Conservation (phyloP, 176 grass and related monocot genomes). For the Carex kokanica region DNA sequence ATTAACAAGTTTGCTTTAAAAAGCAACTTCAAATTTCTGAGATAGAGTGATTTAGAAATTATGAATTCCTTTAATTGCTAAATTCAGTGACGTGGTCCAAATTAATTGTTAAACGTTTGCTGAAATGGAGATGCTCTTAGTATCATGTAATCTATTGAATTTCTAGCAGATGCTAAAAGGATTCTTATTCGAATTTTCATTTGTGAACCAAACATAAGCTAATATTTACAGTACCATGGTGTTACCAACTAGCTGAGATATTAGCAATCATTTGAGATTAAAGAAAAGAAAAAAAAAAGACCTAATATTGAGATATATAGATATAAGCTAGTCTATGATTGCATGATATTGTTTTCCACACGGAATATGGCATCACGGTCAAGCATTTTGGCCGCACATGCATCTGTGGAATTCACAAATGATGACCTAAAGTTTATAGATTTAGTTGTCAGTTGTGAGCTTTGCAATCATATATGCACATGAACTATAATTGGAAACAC, state of each 20-base stretch:
- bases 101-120: too few relatives aligned
- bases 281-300: neutral
- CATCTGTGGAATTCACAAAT: constrained; percentile 20
- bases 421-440: constrained; percentile 5
- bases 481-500: constrained; percentile 18
- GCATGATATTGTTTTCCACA: constrained; percentile 24
- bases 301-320: constrained; percentile 15
- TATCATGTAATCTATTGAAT: neutral
- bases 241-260: neutral
- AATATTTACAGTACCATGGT: too few relatives aligned
- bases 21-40: too few relatives aligned
- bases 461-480: constrained; percentile 3
- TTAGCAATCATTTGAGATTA: neutral
- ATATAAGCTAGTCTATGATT: constrained; percentile 26
- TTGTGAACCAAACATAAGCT: too few relatives aligned
- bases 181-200: too few relatives aligned
- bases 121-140: too few relatives aligned
- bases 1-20: too few relatives aligned
- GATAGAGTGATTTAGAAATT: too few relatives aligned
- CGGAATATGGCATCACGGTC: constrained; percentile 1
- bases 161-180: neutral
- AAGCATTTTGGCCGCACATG: constrained; percentile 6
- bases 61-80: too few relatives aligned
- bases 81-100: too few relatives aligned
- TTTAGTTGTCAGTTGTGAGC: neutral